Base-by-base conservation (phyloP, 192 early-diverging fungal genomes). In the Obelidium mucronatum region DNA sequence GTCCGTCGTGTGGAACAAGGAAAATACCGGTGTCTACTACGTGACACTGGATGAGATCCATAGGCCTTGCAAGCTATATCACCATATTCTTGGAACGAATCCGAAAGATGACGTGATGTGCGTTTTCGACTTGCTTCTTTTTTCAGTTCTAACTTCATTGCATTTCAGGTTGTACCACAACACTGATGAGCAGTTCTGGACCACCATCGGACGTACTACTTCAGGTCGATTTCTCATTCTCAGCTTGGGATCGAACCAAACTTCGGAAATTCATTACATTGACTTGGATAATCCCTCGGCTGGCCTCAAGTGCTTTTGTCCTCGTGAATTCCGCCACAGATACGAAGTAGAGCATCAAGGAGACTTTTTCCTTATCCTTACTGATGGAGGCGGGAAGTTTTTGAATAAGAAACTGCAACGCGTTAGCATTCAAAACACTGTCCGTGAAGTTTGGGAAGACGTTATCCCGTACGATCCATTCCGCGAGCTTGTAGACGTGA, bases 301-400 rank as follows among this genome's bases (percentile, higher is more conserved):
- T 52, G 61, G 24, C 0, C 69, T 73, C 22, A 74, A 58, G 17
- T 40, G 85, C 36, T 86, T 87, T 73, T 51, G 66, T 13, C 37
- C 59, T 3, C 81, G 86, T 30, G 73, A 81, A 52, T 61, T 65
- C 54, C 40, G 79, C 42, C 76, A 80, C 52, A 58, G 69, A 40
- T 87, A 87, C 75, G 28, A 67, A 33, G 75, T 87, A 26, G 82
- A 82, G 30, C 82, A 85, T 37, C 84, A 85, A 40, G 82, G 77
- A 15, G 59, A 83, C 52, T 19, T 53, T 24, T 87, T 87, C 72
- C 48, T 83, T 13, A 76, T 87, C 42, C 37, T 79, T 5, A 82
- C 86, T 2, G 75, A 87, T 61, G 80, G 74, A 37, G 84, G 78
- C 30, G 79, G 84, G 11, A 64, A 84, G 68, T 84, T 73, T 56